Base-by-base conservation (phyloP, 306 rosid species). In the Prosopis cineraria region DNA sequence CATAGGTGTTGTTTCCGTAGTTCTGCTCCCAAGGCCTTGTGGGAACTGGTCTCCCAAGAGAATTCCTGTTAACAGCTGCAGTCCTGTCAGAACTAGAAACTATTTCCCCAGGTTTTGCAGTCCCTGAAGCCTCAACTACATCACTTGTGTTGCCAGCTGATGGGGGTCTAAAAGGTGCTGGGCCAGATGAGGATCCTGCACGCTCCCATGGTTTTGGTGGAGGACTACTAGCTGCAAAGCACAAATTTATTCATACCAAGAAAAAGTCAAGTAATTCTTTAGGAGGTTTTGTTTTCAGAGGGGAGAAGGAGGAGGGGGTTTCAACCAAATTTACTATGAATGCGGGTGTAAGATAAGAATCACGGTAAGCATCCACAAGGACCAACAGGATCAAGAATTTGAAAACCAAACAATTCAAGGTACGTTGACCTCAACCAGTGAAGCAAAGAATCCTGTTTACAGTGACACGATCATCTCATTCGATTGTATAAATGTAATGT, bases 171-270 rank as follows among this genome's bases (percentile, higher is more conserved):
- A 93, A 96, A 60, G 99, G 99, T 25, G 93, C 90, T 3, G 98
- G 91, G 14, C 98, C 94, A 27, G 97, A 81, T 3, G 99, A 91
- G 52, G 87, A 81, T 79, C 98, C 97, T 17, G 86, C 90, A 62
- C 88, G 90, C 70, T 96, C 98, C 99, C 99, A 96, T 9, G 98
- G 99, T 79, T 96, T 96, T 16, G 91, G 94, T 27, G 98, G 97
- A 72, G 96, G 96, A 84, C 79, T 77, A 81, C 80, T 86, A 45
- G 79, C 99, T 96, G 88, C 89, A 85, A 78, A 72, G 70, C 10
- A 55, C 20, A 53, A 78, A 40, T 74, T 63, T 14, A 75, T 12
- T 70, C 16, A 84, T 31, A 22, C 72, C 60, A 63, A 36, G n/a
- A 67, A 53, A n/a, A 70, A 6, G 30, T 16, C 10, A 24, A 25